Base-by-base conservation (phyloP, 1,139 yeast species). In the Yamadazyma atmosphaerica region DNA sequence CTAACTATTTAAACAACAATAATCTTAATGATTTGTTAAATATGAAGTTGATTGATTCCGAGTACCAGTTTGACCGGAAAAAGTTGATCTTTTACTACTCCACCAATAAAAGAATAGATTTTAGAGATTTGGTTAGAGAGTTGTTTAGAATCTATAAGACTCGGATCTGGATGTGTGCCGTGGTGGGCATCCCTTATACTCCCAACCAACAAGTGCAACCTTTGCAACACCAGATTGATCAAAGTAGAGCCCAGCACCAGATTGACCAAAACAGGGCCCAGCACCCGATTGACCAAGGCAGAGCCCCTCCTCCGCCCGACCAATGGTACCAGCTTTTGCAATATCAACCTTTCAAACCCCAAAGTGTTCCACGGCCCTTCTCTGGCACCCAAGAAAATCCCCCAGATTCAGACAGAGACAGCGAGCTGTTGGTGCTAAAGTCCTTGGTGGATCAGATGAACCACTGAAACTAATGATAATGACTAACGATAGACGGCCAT, bases 101-200 rank as follows among this genome's bases (percentile, higher is more conserved):
- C 32, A 82, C 88, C 13, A 78, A 77, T 45, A 83, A 83, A 53
- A 75, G 98, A 54, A 86, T 92, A 44, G 98, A 92, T 62, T 92
- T 92, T 60, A 74, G 98, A 52, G 96, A 87, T 45, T 75, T 94
- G 60, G 96, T 92, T 37, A 80, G 94, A 49, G 98, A 92, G 54
- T 68, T 92, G 46, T 92, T 92, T 71, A 79, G 95, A 55, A 85
- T 88, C 42, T 92, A 89, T 74, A 92, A 92, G 65, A 92, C 98
- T 1, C 77, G 98, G 54, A 92, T 92, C 54, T 94, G 98, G 98
- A 80, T 90, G 81, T 90, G 97, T 68, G 95, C 97, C 3, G 88
- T 89, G 17, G 57, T 51, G 42, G 69, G 68, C 5, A 50, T 61
- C 26, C 68, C 69, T 11, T 62, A 52, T 45, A 44, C 33, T 9